phyloP scores from a whole-genome alignment of 495 filamentous ascomycete genomes.

The Geoglossum glabrum region DNA sequence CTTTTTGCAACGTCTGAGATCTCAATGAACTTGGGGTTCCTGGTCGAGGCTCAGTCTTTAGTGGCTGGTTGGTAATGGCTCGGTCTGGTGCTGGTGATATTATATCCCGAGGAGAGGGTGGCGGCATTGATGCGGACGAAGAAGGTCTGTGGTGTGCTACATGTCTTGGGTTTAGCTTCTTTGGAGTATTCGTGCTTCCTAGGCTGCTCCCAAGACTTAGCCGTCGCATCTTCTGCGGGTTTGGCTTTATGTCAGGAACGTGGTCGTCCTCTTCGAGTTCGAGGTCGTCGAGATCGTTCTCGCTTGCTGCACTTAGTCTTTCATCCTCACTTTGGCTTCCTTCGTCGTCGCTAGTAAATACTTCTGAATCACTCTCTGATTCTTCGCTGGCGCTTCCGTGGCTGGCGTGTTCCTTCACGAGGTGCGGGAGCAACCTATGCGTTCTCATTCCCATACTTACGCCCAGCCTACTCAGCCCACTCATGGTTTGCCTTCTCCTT shows the following conservation, averaged over 20 bases:
- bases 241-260: conserved; percentile 6
- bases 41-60: neutral
- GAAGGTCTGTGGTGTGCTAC: conserved; percentile 4
- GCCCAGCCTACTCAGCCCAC: conserved; percentile 39
- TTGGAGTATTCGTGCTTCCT: neutral
- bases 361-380: conserved; percentile 17
- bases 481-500: conserved; percentile 41
- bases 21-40: neutral
- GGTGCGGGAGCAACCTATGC: conserved; percentile 43
- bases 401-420: conserved; percentile 33
- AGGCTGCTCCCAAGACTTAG: conserved; percentile 9
- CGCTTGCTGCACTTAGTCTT: conserved; percentile 22
- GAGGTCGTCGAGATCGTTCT: conserved; percentile 28
- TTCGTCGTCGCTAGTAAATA: conserved; percentile 20
- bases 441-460: conserved; percentile 59
- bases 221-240: conserved; percentile 6
- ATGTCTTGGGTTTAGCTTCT: conserved; percentile 8
- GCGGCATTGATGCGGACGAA: neutral
- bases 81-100: neutral
- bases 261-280: conserved; percentile 8
- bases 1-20: neutral
- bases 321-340: conserved; percentile 13
- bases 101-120: neutral
- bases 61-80: neutral
- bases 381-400: conserved; percentile 25